Conservation (phyloP, 257 asterid species). For the Scutellaria minor region DNA sequence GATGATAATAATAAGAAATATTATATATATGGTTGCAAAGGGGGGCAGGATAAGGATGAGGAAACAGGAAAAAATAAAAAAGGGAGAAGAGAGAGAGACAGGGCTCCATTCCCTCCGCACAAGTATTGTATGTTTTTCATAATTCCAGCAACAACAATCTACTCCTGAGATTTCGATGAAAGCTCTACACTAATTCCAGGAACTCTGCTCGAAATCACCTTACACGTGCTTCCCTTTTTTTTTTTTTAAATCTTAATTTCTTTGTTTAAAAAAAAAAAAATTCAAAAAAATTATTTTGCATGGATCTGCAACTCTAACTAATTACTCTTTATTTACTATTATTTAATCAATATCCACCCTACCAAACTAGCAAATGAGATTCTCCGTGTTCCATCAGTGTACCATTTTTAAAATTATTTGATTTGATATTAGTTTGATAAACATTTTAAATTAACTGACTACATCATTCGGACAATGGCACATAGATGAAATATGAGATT, state of each 20-base stretch:
- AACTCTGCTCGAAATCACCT: constrained; percentile 67
- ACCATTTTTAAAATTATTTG: no score
- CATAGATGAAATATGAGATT: no score
- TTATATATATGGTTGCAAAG: no score
- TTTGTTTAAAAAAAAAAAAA: no score
- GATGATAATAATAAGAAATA: no score
- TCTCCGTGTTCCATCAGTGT: no score
- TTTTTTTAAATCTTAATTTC: constrained; percentile 18
- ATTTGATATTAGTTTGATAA: no score
- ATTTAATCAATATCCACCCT: no score
- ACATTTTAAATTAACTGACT: no score
- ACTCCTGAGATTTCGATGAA: constrained; percentile 51
- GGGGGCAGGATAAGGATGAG: not conserved
- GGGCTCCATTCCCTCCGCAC: constrained; percentile 46
- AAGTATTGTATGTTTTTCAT: constrained; percentile 32
- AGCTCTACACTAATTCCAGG: constrained; percentile 56
- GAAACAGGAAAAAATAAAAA: not conserved
- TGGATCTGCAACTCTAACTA: constrained; percentile 37
- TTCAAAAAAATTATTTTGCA: constrained; percentile 20
- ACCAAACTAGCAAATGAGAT: no score
- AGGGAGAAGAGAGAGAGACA: constrained; percentile 19
- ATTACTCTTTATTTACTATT: constrained; percentile 13
- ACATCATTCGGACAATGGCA: no score
- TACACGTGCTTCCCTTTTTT: constrained; percentile 55
- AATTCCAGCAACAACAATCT: constrained; percentile 56